Conservation (phyloP, 1,139 yeast genomes). For the Pichia sp. region DNA sequence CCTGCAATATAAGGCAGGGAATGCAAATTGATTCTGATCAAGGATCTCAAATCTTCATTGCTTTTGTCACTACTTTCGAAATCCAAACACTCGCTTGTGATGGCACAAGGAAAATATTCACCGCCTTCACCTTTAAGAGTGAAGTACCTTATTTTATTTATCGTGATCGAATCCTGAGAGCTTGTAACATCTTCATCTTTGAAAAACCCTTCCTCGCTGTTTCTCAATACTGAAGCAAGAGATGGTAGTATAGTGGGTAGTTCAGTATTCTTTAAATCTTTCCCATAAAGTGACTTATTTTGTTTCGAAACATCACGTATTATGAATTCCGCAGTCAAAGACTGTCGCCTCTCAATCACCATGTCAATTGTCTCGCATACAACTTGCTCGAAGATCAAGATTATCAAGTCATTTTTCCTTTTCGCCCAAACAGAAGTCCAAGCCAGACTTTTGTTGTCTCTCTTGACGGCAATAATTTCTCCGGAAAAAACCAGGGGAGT, state of each 20-base stretch:
- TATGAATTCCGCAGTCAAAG: conserved; percentile 24
- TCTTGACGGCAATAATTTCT: conserved; percentile 53
- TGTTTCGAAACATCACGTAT: conserved; percentile 40
- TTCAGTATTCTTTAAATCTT: conserved; percentile 26
- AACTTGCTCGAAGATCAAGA: conserved; percentile 84
- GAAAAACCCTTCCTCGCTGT: conserved; percentile 5
- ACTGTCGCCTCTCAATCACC: conserved; percentile 37
- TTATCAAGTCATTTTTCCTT: conserved; percentile 61
- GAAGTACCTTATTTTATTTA: conserved; percentile 59
- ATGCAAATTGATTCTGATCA: conserved; percentile 56
- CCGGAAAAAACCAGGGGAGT: conserved; percentile 52
- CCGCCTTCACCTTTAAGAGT: conserved; percentile 47
- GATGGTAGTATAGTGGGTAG: conserved; percentile 34
- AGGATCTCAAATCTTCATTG: conserved; percentile 33
- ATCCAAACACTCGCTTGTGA: conserved; percentile 53
- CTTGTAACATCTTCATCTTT: conserved; percentile 27
- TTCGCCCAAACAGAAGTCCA: conserved; percentile 92
- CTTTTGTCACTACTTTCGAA: conserved; percentile 34
- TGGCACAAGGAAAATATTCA: conserved; percentile 60
- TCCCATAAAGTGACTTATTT: conserved; percentile 40
- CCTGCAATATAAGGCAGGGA: conserved; percentile 87
- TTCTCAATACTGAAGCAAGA: conserved; percentile 21
- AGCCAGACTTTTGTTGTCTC: conserved; percentile 48
- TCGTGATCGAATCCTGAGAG: conserved; percentile 39
- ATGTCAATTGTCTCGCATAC: conserved; percentile 77